Percentiles rank a stretch among this genome's conserved stretches.
These are phyloP conservation scores for Takakia lepidozioides DNA, from an alignment of 225 moss, liverwort and hornwort genomes.

Conservation along the genomic window DNA sequence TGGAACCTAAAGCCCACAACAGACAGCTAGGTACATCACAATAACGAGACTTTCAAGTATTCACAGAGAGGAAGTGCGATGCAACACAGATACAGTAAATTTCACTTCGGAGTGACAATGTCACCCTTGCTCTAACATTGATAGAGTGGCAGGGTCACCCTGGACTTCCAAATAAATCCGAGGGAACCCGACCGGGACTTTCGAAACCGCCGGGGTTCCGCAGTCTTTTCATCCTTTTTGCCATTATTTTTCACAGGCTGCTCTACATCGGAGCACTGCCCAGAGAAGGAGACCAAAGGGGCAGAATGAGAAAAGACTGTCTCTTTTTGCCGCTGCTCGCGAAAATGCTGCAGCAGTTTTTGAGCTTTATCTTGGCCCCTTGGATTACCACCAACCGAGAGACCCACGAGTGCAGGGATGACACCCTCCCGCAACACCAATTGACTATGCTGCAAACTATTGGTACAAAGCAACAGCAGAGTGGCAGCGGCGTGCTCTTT, in stretches of 20 bases:
- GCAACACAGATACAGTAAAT: too few relatives aligned
- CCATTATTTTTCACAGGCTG: constrained; percentile 9
- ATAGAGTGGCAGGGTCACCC: too few relatives aligned
- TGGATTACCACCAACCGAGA: constrained; percentile 56
- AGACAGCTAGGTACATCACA: too few relatives aligned
- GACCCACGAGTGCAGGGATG: constrained; percentile 72
- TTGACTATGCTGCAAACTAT: constrained; percentile 59
- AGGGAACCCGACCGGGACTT: too few relatives aligned
- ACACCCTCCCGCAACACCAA: constrained; percentile 77
- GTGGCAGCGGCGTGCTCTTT: constrained; percentile 85
- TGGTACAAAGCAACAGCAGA: constrained; percentile 63
- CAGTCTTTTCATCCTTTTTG: too few relatives aligned
- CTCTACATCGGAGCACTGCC: constrained; percentile 12
- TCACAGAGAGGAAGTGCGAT: too few relatives aligned
- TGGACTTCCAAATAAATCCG: too few relatives aligned
- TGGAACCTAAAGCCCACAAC: too few relatives aligned
- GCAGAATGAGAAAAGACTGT: constrained; percentile 42
- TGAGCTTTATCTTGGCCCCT: constrained; percentile 76
- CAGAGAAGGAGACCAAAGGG: constrained; percentile 20
- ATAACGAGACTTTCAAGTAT: too few relatives aligned
- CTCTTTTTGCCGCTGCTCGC: constrained; percentile 68
- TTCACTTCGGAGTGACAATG: too few relatives aligned
- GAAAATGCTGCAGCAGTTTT: constrained; percentile 69
- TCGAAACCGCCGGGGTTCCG: too few relatives aligned
- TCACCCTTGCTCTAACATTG: too few relatives aligned